These are phyloP conservation scores for Penicillium pancosmium DNA, from an alignment of 495 filamentous ascomycete genomes.

Conservation along the genomic window DNA sequence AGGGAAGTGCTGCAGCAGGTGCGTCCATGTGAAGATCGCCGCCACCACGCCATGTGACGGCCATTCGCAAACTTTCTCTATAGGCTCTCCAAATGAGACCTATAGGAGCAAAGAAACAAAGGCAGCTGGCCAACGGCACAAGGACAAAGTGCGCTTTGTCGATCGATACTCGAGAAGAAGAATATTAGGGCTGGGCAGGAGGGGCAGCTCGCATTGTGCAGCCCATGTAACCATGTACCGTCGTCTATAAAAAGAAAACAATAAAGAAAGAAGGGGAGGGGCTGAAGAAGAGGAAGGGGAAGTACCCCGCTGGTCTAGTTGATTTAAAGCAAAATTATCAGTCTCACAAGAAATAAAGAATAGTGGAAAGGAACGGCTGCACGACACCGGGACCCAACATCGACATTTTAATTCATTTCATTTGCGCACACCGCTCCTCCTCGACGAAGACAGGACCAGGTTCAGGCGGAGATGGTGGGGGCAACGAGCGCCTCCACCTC, in stretches of 20 bases:
- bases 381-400: constrained; percentile 3
- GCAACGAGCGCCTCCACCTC: neutral
- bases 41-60: constrained; percentile 36
- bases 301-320: neutral
- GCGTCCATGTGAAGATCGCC: constrained; percentile 24
- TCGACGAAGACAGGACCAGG: constrained; percentile 3
- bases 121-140: constrained; percentile 5
- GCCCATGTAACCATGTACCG: neutral
- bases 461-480: constrained; percentile 13
- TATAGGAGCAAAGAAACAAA: constrained; percentile 1
- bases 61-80: constrained; percentile 17
- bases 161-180: constrained; percentile 7
- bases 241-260: constrained; percentile 12
- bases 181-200: constrained; percentile 23
- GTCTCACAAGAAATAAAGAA: neutral
- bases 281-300: neutral
- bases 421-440: constrained; percentile 19
- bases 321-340: constrained; percentile 2
- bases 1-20: constrained; percentile 10
- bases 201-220: constrained; percentile 1
- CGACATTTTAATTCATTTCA: constrained; percentile 11
- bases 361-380: neutral
- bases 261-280: constrained; percentile 1
- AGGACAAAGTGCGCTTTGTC: neutral
- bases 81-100: neutral